phyloP scores from a whole-genome alignment of 2,329 filamentous ascomycete genomes.

The Pestalotiopsis sp. region DNA sequence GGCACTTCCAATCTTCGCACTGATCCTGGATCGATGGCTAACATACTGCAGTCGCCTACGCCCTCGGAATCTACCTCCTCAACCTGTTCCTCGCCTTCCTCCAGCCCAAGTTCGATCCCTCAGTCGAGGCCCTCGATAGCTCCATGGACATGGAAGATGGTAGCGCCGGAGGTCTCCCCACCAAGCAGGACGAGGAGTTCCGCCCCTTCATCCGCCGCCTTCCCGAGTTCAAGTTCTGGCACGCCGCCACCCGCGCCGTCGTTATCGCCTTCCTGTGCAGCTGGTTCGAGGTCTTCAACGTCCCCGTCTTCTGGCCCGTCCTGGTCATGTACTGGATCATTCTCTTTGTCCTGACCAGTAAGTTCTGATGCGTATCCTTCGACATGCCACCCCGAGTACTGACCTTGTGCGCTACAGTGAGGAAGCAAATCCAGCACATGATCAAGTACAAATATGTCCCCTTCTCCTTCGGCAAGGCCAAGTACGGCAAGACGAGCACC shows the following conservation, averaged over 20 bases:
- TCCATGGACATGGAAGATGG: conserved; percentile 98
- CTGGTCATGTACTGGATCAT: conserved; percentile 99
- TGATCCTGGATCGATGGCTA: background rate
- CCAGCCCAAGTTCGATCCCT: conserved; percentile 97
- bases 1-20: background rate
- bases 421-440: conserved; percentile 99
- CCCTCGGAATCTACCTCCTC: conserved; percentile 95
- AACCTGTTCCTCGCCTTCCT: conserved; percentile 99
- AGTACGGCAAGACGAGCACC: conserved; percentile 68
- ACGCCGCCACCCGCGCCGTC: conserved; percentile 88
- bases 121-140: conserved; percentile 85
- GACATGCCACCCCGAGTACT: background rate
- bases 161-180: conserved; percentile 78
- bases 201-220: conserved; percentile 93
- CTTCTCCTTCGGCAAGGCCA: conserved; percentile 88
- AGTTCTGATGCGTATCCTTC: conserved; percentile 41
- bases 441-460: conserved; percentile 99
- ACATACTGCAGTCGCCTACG: conserved; percentile 78
- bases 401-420: conserved; percentile 60
- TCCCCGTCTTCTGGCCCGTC: conserved; percentile 98
- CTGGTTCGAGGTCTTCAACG: conserved; percentile 93
- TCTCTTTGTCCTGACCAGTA: conserved; percentile 92
- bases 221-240: conserved; percentile 99
- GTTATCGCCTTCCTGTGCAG: conserved; percentile 82
- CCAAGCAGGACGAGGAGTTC: conserved; percentile 97